These are phyloP conservation scores for Kodamaea lidongshanica DNA, from an alignment of 805 yeast species.

Conservation along the genomic window DNA sequence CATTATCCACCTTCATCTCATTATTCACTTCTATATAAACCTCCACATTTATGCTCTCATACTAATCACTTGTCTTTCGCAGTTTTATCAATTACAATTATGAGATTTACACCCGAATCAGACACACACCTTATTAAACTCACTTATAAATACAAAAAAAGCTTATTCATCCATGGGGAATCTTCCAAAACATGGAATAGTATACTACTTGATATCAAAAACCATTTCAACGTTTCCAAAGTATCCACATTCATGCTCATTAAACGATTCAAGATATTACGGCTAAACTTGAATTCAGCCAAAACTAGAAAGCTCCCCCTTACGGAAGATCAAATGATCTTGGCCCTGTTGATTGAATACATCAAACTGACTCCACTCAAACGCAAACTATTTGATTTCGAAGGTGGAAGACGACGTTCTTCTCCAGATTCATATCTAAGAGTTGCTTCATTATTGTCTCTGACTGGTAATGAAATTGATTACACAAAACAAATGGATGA, in stretches of 20 bases:
- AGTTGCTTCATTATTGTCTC: too few species aligned
- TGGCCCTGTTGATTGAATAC: too few species aligned
- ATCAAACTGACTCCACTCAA: too few species aligned
- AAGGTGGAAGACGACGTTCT: conserved; percentile 4
- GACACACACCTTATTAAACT: conserved; percentile 18
- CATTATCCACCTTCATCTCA: too few species aligned
- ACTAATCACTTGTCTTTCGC: too few species aligned
- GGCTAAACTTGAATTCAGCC: conserved; percentile 15
- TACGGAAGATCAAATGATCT: conserved; percentile 15
- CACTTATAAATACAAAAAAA: conserved; percentile 15
- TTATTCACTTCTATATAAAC: too few species aligned
- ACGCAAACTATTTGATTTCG: conserved; percentile 5
- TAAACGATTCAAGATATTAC: conserved; percentile 18
- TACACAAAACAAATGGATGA: too few species aligned
- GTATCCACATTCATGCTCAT: conserved; percentile 22
- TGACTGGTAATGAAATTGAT: too few species aligned
- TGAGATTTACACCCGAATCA: conserved; percentile 21
- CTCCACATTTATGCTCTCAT: too few species aligned
- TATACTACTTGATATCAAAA: conserved; percentile 19
- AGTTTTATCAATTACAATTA: too few species aligned
- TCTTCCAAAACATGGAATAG: conserved; percentile 22
- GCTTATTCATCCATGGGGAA: conserved; percentile 22
- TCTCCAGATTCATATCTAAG: background rate
- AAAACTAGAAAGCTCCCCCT: conserved; percentile 21
- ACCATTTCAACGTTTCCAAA: conserved; percentile 12